phyloP scores from a whole-genome alignment of 2,329 filamentous ascomycete species.

The Huntiella abstrusa region DNA sequence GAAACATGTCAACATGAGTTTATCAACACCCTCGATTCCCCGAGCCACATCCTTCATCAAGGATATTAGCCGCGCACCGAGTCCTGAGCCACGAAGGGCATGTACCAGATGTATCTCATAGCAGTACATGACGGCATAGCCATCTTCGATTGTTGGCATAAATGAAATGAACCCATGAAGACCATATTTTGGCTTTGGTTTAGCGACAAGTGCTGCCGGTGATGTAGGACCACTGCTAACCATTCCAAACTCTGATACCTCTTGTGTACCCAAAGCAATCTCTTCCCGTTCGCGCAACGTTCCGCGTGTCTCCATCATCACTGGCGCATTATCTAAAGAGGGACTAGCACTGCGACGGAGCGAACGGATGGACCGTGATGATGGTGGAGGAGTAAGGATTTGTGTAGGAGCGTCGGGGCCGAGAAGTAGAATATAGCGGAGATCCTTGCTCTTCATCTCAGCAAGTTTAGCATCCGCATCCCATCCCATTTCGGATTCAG shows the following conservation, averaged over 20 bases:
- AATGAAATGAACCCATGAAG: slow-evolving; percentile 43
- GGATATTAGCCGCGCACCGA: slow-evolving; percentile 41
- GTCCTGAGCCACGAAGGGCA: slow-evolving; percentile 39
- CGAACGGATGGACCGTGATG: slow-evolving; percentile 7
- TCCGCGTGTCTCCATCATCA: slow-evolving; percentile 1
- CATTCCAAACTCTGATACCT: slow-evolving; percentile 6
- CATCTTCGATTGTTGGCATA: slow-evolving; percentile 52
- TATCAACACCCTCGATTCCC: slow-evolving; percentile 34
- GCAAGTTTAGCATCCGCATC: slow-evolving; percentile 36
- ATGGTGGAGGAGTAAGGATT: slow-evolving; percentile 9
- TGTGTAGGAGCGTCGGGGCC: slow-evolving; percentile 13
- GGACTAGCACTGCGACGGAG: slow-evolving; percentile 4
- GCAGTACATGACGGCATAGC: slow-evolving; percentile 50
- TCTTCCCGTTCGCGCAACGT: not conserved
- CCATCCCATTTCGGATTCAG: slow-evolving; percentile 44
- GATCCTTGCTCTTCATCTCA: slow-evolving; percentile 49
- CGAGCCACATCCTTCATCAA: slow-evolving; percentile 33
- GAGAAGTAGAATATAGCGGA: slow-evolving; percentile 49
- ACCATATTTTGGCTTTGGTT: not conserved
- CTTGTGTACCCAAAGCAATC: not conserved
- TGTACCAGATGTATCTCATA: slow-evolving; percentile 57
- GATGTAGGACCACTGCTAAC: slow-evolving; percentile 1
- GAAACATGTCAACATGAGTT: slow-evolving; percentile 61
- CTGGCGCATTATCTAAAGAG: not conserved
- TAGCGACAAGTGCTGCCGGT: too few relatives aligned